Base-by-base conservation (phyloP, 768 basidiomycete genomes). In the Naganishia kalamii region DNA sequence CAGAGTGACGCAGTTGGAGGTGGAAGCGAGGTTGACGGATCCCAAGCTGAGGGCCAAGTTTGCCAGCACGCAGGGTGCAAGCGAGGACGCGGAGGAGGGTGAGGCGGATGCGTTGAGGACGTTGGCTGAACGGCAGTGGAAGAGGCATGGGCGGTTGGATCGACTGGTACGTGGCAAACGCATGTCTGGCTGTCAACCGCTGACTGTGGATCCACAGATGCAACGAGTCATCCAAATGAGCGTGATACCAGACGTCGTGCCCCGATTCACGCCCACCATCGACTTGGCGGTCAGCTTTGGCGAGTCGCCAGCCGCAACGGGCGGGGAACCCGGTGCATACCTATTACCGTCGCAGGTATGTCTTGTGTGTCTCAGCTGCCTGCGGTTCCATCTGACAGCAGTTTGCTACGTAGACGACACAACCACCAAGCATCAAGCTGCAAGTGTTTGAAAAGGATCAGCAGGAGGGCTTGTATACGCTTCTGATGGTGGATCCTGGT, bases 211-310 rank as follows among this genome's bases (percentile, higher is more conserved):
- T 33, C 21, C 37, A 10, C 33, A 92, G 88, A 96, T 96, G 91
- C 89, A 96, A 74, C 88, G 93, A 73, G 73, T 98, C 48, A 83
- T 90, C 70, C 89, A 92, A 79, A 91, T 96, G 90, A 80, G 86
- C 54, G 86, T 98, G 64, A 82, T 96, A 1, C 93, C 94, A 0
- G 94, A 99, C 73, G 80, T 93, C 12, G 75, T 97, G 19, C 85
- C 89, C 0, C 80, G 80, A 40, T 74, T 94, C 8, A 84, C 83
- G 57, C 90, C 91, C 0, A 84, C 85, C 19, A 72, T 90, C 40
- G 90, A 94, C 72, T 79, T 97, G 13, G 85, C 84, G 27, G 77
- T 93, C 57, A 82, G 83, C 23, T 84, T 83, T 69, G 61, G 41
- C 4, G 60, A 66, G 6, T 40, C 54, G 40, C 37, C 48, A 21